Evolutionary conservation across 2,329 filamentous ascomycete species (phyloP).

Genomic region (Phyllosticta ampelicida): DNA sequence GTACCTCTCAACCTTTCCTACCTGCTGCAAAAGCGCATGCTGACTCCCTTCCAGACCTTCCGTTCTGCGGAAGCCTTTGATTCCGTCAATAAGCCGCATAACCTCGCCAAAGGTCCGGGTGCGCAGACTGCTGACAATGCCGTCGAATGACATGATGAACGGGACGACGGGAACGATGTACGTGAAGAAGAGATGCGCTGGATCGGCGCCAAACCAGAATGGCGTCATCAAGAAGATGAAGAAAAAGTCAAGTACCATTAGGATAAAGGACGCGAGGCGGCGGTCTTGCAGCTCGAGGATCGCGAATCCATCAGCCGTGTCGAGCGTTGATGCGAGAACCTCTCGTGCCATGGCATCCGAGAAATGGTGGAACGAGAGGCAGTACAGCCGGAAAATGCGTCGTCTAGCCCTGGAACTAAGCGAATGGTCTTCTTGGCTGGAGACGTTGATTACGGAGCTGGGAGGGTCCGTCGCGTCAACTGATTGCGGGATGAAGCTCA

Average conservation of each 20-base stretch:
- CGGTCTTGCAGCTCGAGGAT: constrained; percentile 69
- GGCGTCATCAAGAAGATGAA: constrained; percentile 45
- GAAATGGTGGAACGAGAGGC: constrained; percentile 69
- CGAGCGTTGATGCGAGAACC: constrained; percentile 54
- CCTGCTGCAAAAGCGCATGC: constrained; percentile 3
- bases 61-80: constrained; percentile 5
- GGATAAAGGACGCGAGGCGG: constrained; percentile 16
- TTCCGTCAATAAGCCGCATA: constrained; percentile 40
- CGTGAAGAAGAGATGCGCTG: constrained; percentile 51
- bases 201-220: constrained; percentile 42
- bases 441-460: constrained; percentile 18
- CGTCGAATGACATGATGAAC: constrained; percentile 58
- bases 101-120: constrained; percentile 59
- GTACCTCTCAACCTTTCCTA: constrained; percentile 29
- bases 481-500: constrained; percentile 49
- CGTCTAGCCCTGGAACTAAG: background rate
- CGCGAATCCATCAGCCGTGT: constrained; percentile 55
- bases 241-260: constrained; percentile 28
- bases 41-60: background rate
- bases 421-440: background rate
- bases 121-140: constrained; percentile 54
- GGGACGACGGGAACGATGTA: constrained; percentile 56
- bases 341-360: constrained; percentile 49
- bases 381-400: constrained; percentile 56
- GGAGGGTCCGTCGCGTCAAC: constrained; percentile 57